Conservation (phyloP, 371 early-diverging fungal species). For the Mortierella sp. region DNA sequence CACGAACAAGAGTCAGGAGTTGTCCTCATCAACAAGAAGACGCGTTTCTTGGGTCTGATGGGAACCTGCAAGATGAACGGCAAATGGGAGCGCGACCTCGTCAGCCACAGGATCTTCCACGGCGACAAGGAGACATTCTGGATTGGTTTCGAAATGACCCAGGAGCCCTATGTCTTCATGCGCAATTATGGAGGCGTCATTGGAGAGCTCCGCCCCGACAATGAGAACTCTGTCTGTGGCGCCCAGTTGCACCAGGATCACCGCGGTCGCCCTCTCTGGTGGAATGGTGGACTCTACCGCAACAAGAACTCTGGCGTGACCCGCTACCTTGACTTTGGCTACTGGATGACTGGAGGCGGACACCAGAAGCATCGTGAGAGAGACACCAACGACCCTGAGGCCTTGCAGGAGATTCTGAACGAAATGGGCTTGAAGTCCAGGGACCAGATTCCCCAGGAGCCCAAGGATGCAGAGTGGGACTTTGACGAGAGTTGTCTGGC, state of each 20-base stretch:
- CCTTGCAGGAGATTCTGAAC: constrained; percentile 24
- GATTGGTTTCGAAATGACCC: constrained; percentile 70
- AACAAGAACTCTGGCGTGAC: constrained; percentile 62
- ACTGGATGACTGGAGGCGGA: constrained; percentile 56
- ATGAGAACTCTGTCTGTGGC: constrained; percentile 64
- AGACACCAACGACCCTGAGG: constrained; percentile 11
- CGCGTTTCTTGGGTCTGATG: constrained; percentile 57
- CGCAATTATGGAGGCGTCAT: constrained; percentile 71
- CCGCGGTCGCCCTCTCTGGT: constrained; percentile 63
- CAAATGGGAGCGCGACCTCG: constrained; percentile 58
- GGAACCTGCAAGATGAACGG: constrained; percentile 50
- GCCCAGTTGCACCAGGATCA: constrained; percentile 65
- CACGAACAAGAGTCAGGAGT: constrained; percentile 80
- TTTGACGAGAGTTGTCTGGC: constrained; percentile 48
- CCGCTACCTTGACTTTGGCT: constrained; percentile 60
- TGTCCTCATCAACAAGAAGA: constrained; percentile 72
- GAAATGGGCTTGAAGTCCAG: constrained; percentile 28
- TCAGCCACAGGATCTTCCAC: constrained; percentile 65
- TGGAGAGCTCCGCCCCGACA: constrained; percentile 67
- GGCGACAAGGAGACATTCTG: constrained; percentile 77
- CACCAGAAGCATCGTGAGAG: constrained; percentile 49
- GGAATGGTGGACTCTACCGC: constrained; percentile 66
- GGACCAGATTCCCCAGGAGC: constrained; percentile 30
- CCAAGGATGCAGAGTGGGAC: constrained; percentile 40
- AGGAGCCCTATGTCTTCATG: constrained; percentile 69